Evolutionary conservation across 306 rosid genomes (phyloP), one percentile per base, ranked within the genome.

Genomic region (Vigna hirtella): DNA sequence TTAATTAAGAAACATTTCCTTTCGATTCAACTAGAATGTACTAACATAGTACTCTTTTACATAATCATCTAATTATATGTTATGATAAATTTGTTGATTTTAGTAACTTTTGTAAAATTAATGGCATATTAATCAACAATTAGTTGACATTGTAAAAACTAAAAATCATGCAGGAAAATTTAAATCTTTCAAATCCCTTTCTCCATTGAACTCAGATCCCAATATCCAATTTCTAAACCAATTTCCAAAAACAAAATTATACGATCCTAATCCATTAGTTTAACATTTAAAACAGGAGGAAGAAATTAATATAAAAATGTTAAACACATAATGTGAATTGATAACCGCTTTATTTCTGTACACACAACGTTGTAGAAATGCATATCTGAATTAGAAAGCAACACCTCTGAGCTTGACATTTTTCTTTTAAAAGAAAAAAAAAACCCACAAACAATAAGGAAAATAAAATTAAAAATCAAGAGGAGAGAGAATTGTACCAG

Each of bases 401-500:
- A 59, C 9, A 4, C 40, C 17, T 24, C 9, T 0, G 16, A 56
- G 63, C 34, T 22, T 6, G 2, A 16, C 65, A 58, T 12, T 3
- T 22, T 24, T 58, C 14, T 5, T 64, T 36, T 17, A 11, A 59
- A 2, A 14, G 14, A 20, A n/a, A 10, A 18, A 40, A 7, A n/a
- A 36, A 32, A 8, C 14, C 17, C 9, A 42, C 13, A 42, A 42
- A 9, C 12, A 26, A 26, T 13, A 58, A 56, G 50, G 15, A 47
- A 28, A 15, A 8, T 0, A 24, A 5, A 49, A 73, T 2, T 5
- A 11, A 6, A 52, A 28, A 32, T 8, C 42, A 13, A 42, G 13
- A 42, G 53, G 45, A 40, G 9, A 16, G 0, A 58, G 49, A 26
- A 50, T 30, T 87, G 13, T 82, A 91, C 96, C 98, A 93, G 90